Evolutionary conservation across 169 alveolate species (phyloP).

Genomic region (Plasmodium falciparum): DNA sequence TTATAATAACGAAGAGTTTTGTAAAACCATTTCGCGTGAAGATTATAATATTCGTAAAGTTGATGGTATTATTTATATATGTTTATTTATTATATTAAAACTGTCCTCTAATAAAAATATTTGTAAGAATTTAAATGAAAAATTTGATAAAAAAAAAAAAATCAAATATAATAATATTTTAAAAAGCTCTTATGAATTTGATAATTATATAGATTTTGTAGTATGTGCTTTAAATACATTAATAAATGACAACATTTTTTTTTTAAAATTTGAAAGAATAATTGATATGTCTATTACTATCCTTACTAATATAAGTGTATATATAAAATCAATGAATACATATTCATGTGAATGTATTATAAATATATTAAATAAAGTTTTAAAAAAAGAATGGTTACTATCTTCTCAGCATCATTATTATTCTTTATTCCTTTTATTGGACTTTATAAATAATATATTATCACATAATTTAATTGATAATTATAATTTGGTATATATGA

Average conservation of each 20-base stretch:
- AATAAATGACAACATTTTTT: constrained; percentile 55
- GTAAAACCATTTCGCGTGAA: constrained; percentile 31
- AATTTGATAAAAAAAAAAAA: constrained; percentile 52
- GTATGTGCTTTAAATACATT: constrained; percentile 34
- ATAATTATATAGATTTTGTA: constrained; percentile 57
- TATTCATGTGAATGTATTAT: constrained; percentile 70
- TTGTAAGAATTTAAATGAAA: constrained; percentile 69
- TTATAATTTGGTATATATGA: constrained; percentile 65
- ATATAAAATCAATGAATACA: constrained; percentile 64
- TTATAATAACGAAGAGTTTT: constrained; percentile 40
- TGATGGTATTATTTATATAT: constrained; percentile 65
- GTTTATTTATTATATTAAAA: constrained; percentile 66
- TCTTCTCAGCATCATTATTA: constrained; percentile 68
- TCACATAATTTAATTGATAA: constrained; percentile 67
- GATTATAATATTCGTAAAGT: constrained; percentile 65
- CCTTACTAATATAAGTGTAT: constrained; percentile 69
- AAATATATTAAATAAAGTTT: constrained; percentile 60
- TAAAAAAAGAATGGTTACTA: constrained; percentile 72
- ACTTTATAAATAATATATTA: constrained; percentile 68
- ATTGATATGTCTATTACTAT: constrained; percentile 73
- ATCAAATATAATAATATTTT: constrained; percentile 17
- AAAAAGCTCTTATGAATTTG: constrained; percentile 44
- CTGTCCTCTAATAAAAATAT: constrained; percentile 43
- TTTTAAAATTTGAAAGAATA: constrained; percentile 65
- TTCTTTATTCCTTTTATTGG: constrained; percentile 61